Base-by-base conservation (phyloP, 495 filamentous ascomycete species). In the Penicillium riverlandense region DNA sequence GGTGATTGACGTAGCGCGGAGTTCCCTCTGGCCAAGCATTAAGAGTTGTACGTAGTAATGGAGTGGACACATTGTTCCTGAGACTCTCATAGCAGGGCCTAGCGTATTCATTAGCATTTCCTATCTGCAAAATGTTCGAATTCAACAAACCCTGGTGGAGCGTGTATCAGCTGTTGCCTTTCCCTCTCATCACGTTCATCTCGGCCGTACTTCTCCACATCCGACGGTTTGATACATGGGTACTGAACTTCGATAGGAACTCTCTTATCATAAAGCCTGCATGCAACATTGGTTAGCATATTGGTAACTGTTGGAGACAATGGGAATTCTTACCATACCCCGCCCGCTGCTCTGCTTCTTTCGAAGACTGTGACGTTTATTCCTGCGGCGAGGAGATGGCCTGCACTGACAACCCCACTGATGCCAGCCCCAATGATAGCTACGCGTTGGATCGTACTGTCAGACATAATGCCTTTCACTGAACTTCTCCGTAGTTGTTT, bases 381-480 rank as follows among this genome's bases (percentile, higher is more conserved):
- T 1, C 78, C 79, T 38, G 70, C 67, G 27, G 61, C 70, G 30
- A 77, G 70, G 30, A 88, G 66, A 58, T 86, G 79, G 7, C 72
- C 79, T 12, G 81, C 79, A 9, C 79, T 66, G 4, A 72, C 71
- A 22, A 88, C 74, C 8, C 84, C 83, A 43, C 79, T 84, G 34
- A 86, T 79, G 8, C 84, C 83, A 27, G 82, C 82, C 3, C 84
- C 84, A 44, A 88, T 82, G 11, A 88, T 74, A 9, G 81, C 84
- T 1, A 85, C 77, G 27, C 58, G 59, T 32, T 58, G 45, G 2
- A 49, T 50, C 63, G 70, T 67, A 34, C 29, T 58, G 13, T 6
- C 35, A 15, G 15, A n/a, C 13, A 34, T 34, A 12, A 34, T 10
- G 1, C 0, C n/a, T 10, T 10, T 12, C n/a, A 11, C 32, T 12